Percentiles rank a stretch among this genome's conserved stretches.
phyloP scores from a whole-genome alignment of 169 alveolate species.

The Plasmodium inui region DNA sequence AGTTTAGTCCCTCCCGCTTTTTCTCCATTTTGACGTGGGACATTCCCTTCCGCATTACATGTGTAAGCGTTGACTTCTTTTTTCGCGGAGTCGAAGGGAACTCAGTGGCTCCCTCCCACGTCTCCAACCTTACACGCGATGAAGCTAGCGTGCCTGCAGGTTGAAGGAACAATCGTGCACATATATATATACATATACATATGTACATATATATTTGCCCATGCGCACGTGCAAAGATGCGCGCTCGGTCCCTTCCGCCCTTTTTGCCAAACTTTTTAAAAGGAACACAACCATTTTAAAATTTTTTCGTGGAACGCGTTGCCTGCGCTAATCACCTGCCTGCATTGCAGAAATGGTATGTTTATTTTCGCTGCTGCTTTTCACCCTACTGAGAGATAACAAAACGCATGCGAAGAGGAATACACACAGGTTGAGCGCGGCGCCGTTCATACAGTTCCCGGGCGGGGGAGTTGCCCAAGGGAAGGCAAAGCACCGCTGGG shows the following conservation, averaged over 20 bases:
- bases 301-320: constrained; percentile 20
- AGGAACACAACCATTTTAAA: background rate
- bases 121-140: background rate
- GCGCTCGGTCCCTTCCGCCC: background rate
- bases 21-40: background rate
- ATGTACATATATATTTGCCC: background rate
- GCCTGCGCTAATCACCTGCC: background rate
- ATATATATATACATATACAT: background rate
- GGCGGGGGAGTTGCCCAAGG: background rate
- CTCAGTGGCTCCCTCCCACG: background rate
- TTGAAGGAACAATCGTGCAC: background rate
- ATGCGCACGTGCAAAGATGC: background rate
- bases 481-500: background rate
- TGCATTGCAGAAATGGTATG: constrained; percentile 44
- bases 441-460: constrained; percentile 23
- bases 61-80: background rate
- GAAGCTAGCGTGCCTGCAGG: background rate
- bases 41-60: background rate
- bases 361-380: constrained; percentile 30
- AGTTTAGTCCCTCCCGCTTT: background rate
- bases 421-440: constrained; percentile 10
- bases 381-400: constrained; percentile 45
- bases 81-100: background rate
- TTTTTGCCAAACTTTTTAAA: constrained; percentile 4
- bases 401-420: constrained; percentile 32